Evolutionary conservation across 2,329 filamentous ascomycete species (phyloP), one percentile per base, ranked within the genome.

Genomic region (Paraphaeosphaeria sporulosa): DNA sequence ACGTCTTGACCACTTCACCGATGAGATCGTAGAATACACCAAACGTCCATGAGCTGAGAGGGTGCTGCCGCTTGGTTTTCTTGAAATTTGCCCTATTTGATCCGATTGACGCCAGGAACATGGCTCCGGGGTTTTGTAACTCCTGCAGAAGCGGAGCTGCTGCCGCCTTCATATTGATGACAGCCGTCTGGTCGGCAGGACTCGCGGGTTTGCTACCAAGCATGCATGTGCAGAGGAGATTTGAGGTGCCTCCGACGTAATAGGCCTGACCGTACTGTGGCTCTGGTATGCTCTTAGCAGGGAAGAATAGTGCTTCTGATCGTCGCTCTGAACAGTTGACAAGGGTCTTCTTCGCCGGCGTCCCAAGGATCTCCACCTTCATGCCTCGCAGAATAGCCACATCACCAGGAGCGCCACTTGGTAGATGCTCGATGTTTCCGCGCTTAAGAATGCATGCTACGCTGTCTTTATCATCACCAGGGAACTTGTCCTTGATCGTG

Each of bases 1-100:
- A 86, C 0, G 83, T 79, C 65, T 84, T 88, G 49, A 93, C 84
- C 2, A 96, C 86, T 71, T 94, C 85, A 1, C 86, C 93, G 19
- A 92, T 80, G 1, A 96, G 72, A 71, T 97, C 87, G 68, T 85
- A 87, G 71, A 89, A 96, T 0, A 69, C 80, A 15, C 76, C 75
- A 0, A 84, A 78, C 2, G 78, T 69, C 1, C 92, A 78, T 66
- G 93, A 86, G 64, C 89, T 83, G 55, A 97, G 83, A 19, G 89
- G 79, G 38, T 81, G 81, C 68, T 89, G 58, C 52, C 60, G 71
- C 10, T 66, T 54, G 2, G 25, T 38, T 34, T 17, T 64, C 10
- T 48, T 47, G 34, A 89, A 51, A 54, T 58, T 71, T 9, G 44
- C 42, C 15, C 30, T 44, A 8, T 34, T 62, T 66, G 43, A 50